These are phyloP conservation scores for Pharnaceum exiguum DNA, from an alignment of 148 eudicot genomes.

Conservation along the genomic window DNA sequence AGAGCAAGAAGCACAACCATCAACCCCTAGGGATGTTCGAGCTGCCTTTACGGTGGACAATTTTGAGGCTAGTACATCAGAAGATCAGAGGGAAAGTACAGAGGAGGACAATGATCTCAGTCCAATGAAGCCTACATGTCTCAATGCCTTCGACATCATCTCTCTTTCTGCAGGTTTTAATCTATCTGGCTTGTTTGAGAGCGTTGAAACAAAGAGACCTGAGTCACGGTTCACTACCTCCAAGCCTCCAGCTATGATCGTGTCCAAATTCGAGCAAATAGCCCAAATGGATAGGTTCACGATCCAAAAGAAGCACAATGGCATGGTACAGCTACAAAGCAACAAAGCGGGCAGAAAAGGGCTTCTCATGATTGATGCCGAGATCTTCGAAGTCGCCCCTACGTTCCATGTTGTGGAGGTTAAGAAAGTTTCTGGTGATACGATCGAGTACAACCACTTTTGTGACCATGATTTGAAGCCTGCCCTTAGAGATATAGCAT, in stretches of 20 bases:
- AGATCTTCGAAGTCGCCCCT: slow-evolving; percentile 79
- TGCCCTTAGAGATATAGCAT: slow-evolving; percentile 58
- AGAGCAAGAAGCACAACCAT: slow-evolving; percentile 5
- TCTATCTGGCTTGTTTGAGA: slow-evolving; percentile 52
- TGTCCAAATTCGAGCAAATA: slow-evolving; percentile 58
- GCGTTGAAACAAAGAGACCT: slow-evolving; percentile 5
- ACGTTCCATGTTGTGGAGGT: slow-evolving; percentile 71
- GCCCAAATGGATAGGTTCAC: slow-evolving; percentile 41
- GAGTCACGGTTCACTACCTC: slow-evolving; percentile 48
- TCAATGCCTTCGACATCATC: slow-evolving; percentile 77
- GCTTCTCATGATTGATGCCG: slow-evolving; percentile 55
- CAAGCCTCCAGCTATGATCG: slow-evolving; percentile 36
- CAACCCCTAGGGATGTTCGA: slow-evolving; percentile 46
- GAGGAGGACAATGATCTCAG: neutral
- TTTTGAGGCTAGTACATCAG: slow-evolving; percentile 4
- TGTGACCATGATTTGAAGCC: slow-evolving; percentile 60
- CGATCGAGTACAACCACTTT: slow-evolving; percentile 58
- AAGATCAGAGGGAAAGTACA: neutral
- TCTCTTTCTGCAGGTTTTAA: slow-evolving; percentile 64
- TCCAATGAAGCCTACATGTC: slow-evolving; percentile 34
- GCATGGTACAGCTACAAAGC: slow-evolving; percentile 54
- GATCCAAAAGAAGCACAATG: slow-evolving; percentile 48
- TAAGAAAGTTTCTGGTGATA: slow-evolving; percentile 69
- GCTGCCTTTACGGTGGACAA: slow-evolving; percentile 22
- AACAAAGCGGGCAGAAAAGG: slow-evolving; percentile 73